These are phyloP conservation scores for Euphrasia arctica DNA, from an alignment of 305 asterid genomes.

Conservation along the genomic window DNA sequence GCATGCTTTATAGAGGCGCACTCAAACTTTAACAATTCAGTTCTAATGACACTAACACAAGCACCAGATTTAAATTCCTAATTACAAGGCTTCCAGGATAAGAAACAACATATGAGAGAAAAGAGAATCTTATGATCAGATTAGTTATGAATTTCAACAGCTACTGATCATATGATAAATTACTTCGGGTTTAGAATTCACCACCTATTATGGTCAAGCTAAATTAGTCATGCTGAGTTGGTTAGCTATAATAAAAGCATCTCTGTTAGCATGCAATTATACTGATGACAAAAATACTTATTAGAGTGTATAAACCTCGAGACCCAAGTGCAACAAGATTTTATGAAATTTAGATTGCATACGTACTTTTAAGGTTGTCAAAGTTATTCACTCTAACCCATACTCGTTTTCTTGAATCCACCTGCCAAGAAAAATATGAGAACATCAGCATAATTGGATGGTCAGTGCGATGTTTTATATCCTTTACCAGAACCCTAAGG, in stretches of 20 bases:
- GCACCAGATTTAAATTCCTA: conserved; percentile 32
- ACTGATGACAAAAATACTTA: conserved; percentile 8
- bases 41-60: conserved; percentile 26
- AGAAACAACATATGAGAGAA: conserved; percentile 30
- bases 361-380: conserved; percentile 70
- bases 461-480: conserved; percentile 11
- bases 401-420: conserved; percentile 46
- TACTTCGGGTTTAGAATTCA: conserved; percentile 1
- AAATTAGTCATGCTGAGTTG: not conserved
- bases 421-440: conserved; percentile 46
- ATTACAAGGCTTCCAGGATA: conserved; percentile 35
- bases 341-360: conserved; percentile 16
- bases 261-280: conserved; percentile 11
- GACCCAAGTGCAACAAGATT: conserved; percentile 12
- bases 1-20: conserved; percentile 11
- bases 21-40: conserved; percentile 17
- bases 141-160: conserved; percentile 4
- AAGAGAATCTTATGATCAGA: conserved; percentile 23
- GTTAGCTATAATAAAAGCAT: conserved; percentile 14
- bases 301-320: not conserved
- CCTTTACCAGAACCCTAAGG: not conserved
- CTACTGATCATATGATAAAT: not conserved
- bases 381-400: conserved; percentile 81
- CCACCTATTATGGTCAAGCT: conserved; percentile 6
- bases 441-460: conserved; percentile 27